Evolutionary conservation across 768 basidiomycete genomes (phyloP), one percentile per base, ranked within the genome.

Genomic region (Daedaleopsis nitida): DNA sequence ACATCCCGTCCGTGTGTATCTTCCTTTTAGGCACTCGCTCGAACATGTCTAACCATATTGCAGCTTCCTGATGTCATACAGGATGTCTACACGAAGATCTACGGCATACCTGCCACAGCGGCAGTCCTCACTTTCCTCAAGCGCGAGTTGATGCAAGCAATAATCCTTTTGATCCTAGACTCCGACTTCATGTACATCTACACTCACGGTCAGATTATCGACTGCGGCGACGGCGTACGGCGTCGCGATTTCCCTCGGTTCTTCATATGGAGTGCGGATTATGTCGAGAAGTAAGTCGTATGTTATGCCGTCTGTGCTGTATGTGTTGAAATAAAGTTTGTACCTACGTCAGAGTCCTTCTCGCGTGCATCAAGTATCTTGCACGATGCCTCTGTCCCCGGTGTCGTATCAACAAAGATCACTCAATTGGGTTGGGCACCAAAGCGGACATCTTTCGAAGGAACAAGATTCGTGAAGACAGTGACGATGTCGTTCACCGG

Each of bases 331-430:
- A 43, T 13, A 7, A 49, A 27, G n/a, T 16, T 32, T 23, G 52
- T 27, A 35, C 19, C 50, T 23, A 38, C 14, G 37, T 37, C 48
- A 78, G 77, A 58, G 65, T 78, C 12, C 68, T 80, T 1, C 45
- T 80, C 3, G 69, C 77, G 0, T 68, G 70, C 8, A 77, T 81
- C 5, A 70, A 75, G 8, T 72, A 77, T 51, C 72, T 75, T 16
- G 81, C 77, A 0, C 17, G 65, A 0, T 80, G 72, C 49, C 77
- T 74, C 8, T 80, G 80, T 60, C 77, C 77, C 0, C 66, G 72
- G 0, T 81, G 80, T 58, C 56, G 73, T 77, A 42, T 76, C 71
- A 0, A 55, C 63, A n/a, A 52, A 43, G 16, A 64, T 73, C 1
- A 34, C 53, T 0, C 1, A 44, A 0, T 61, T 68, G 16, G 67